A percentile compares a stretch with the other conserved stretches of the same genome.
phyloP scores from a whole-genome alignment of 2,329 filamentous ascomycete genomes.

The Periconia digitata region DNA sequence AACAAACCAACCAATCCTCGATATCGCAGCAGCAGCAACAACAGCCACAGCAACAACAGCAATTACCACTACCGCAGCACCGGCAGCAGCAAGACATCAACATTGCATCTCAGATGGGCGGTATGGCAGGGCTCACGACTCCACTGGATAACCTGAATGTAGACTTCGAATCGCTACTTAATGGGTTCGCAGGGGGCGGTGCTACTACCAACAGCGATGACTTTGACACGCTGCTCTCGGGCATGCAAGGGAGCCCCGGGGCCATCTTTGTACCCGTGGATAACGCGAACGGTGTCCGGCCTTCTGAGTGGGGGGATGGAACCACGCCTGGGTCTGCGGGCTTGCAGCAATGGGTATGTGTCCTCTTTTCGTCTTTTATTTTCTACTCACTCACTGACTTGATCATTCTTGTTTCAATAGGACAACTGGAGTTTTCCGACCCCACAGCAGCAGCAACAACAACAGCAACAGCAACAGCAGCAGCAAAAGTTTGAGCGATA shows the following conservation, averaged over 20 bases:
- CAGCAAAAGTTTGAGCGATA: conserved; percentile 10
- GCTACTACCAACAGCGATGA: conserved; percentile 4
- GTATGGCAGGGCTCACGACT: conserved; percentile 15
- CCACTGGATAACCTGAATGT: conserved; percentile 33
- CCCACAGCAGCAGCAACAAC: not conserved
- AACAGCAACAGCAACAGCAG: not conserved
- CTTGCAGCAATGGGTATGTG: conserved; percentile 36
- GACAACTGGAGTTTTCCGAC: conserved; percentile 14
- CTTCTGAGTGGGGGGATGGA: conserved; percentile 21
- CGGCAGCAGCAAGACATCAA: not conserved
- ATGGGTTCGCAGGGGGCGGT: conserved; percentile 20
- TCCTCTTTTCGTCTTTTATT: not conserved
- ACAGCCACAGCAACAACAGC: conserved; percentile 8
- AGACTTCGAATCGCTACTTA: conserved; percentile 36
- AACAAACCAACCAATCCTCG: not conserved
- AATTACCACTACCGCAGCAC: not conserved
- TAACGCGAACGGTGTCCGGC: conserved; percentile 7
- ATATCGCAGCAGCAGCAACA: not conserved
- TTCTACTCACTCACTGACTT: not conserved
- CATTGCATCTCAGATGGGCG: not conserved
- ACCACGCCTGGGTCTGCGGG: conserved; percentile 31
- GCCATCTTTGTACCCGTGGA: conserved; percentile 43
- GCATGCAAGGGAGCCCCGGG: conserved; percentile 19
- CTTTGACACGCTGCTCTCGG: conserved; percentile 29
- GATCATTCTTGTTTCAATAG: conserved; percentile 3